Evolutionary conservation across 352 stramenopile genomes (phyloP).

Genomic region (Phytophthora constricta): DNA sequence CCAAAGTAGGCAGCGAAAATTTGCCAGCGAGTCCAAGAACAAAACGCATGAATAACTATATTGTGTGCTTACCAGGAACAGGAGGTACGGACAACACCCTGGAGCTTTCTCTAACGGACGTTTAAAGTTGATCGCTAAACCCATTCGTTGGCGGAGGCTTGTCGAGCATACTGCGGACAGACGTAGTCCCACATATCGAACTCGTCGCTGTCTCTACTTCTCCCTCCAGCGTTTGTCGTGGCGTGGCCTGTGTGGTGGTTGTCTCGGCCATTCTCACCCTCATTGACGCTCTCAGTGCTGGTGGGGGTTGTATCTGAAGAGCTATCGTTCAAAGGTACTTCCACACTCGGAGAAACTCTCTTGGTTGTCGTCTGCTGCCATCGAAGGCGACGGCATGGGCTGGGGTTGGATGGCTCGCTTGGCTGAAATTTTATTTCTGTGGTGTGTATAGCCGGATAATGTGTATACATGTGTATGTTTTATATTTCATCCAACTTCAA

Average conservation of each 20-base stretch:
- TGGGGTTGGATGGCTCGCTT: too few species aligned
- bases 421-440: too few species aligned
- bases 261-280: too few species aligned
- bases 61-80: background rate
- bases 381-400: too few species aligned
- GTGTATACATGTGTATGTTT: too few species aligned
- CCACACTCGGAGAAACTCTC: slow-evolving; percentile 16
- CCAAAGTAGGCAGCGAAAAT: too few species aligned
- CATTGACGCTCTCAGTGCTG: slow-evolving; percentile 7
- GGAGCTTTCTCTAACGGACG: background rate
- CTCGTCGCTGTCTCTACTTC: slow-evolving; percentile 17
- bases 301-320: slow-evolving; percentile 5
- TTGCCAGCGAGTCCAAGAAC: too few species aligned
- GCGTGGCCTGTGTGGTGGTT: slow-evolving; percentile 6
- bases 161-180: slow-evolving; percentile 50
- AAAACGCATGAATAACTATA: background rate
- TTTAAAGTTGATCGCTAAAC: slow-evolving; percentile 26
- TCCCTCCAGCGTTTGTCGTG: slow-evolving; percentile 1
- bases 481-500: too few species aligned
- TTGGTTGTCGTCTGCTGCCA: slow-evolving; percentile 16
- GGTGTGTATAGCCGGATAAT: too few species aligned
- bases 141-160: slow-evolving; percentile 54
- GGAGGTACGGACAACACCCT: slow-evolving; percentile 13
- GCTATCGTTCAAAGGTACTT: slow-evolving; percentile 8
- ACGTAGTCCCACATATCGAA: slow-evolving; percentile 75